phyloP scores from a whole-genome alignment of 1,284 basidiomycete species.

The Lentinula novae-zelandiae region DNA sequence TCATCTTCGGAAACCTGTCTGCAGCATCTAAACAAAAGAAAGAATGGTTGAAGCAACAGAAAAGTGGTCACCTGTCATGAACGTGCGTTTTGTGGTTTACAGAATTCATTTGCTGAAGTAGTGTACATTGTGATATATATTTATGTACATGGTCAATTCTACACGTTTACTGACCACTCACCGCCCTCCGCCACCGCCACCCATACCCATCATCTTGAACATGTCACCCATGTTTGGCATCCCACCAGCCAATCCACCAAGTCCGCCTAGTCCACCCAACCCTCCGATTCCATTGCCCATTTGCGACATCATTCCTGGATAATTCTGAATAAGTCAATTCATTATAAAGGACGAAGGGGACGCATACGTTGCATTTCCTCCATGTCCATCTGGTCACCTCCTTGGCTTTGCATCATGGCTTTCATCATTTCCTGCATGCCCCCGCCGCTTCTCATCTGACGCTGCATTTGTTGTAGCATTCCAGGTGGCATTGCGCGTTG shows the following conservation, averaged over 20 bases:
- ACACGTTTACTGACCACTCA: not conserved
- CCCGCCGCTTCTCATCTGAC: conserved; percentile 76
- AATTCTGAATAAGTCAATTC: conserved; percentile 10
- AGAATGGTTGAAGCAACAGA: conserved; percentile 46
- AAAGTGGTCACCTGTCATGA: not conserved
- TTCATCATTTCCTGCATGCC: conserved; percentile 97
- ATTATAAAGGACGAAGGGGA: conserved; percentile 4
- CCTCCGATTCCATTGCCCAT: conserved; percentile 67
- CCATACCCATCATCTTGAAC: conserved; percentile 87
- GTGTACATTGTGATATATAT: not conserved
- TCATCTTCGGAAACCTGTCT: conserved; percentile 72
- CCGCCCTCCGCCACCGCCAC: conserved; percentile 31
- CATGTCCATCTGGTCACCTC: conserved; percentile 79
- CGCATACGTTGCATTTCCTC: conserved; percentile 80
- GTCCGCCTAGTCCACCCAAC: conserved; percentile 55
- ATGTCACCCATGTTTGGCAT: conserved; percentile 71
- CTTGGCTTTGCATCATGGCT: conserved; percentile 90
- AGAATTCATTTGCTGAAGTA: not conserved
- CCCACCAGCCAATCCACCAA: conserved; percentile 41
- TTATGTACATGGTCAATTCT: not conserved
- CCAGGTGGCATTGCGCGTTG: conserved; percentile 89
- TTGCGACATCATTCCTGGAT: conserved; percentile 74
- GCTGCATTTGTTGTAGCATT: conserved; percentile 82
- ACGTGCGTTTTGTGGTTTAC: not conserved
- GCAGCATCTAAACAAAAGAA: conserved; percentile 72